A percentile compares a stretch with the other conserved stretches of the same genome.
These are phyloP conservation scores for Royoungia palumana DNA, from an alignment of 768 basidiomycete genomes.

Conservation along the genomic window DNA sequence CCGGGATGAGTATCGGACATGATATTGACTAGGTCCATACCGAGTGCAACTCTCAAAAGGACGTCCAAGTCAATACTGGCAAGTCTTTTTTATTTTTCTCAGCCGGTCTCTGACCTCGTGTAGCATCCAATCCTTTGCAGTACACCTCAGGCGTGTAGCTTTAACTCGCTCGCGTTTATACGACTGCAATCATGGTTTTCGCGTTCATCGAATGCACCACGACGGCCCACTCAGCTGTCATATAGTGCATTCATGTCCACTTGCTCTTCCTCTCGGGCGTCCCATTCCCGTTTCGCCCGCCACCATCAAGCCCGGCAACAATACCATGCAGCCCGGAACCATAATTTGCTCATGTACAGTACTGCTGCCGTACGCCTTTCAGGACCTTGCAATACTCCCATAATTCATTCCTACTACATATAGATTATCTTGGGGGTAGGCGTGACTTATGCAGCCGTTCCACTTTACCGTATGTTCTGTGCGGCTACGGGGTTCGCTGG, in stretches of 20 bases:
- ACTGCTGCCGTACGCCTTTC: slow-evolving; percentile 65
- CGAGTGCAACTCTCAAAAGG: not conserved
- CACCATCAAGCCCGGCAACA: slow-evolving; percentile 34
- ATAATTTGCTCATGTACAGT: slow-evolving; percentile 78
- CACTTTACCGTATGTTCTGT: slow-evolving; percentile 97
- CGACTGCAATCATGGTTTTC: slow-evolving; percentile 3
- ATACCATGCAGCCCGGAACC: slow-evolving; percentile 58
- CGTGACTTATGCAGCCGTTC: slow-evolving; percentile 94
- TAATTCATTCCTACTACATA: slow-evolving; percentile 1
- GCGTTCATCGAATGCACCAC: not conserved
- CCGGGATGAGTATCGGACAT: not conserved
- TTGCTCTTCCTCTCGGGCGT: slow-evolving; percentile 1
- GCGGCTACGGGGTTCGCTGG: slow-evolving; percentile 96
- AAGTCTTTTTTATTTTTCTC: not conserved
- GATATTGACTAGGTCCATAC: slow-evolving; percentile 7
- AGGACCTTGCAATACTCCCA: not conserved
- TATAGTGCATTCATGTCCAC: slow-evolving; percentile 14
- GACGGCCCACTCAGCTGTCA: not conserved
- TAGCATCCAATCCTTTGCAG: not conserved
- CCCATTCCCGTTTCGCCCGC: slow-evolving; percentile 9
- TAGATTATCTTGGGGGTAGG: slow-evolving; percentile 81
- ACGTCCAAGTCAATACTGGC: not conserved
- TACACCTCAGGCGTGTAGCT: not conserved
- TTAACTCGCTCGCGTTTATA: not conserved
- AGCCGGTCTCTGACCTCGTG: not conserved